Evolutionary conservation across 2,329 filamentous ascomycete genomes (phyloP).

Genomic region (Aspergillus fijiensis): DNA sequence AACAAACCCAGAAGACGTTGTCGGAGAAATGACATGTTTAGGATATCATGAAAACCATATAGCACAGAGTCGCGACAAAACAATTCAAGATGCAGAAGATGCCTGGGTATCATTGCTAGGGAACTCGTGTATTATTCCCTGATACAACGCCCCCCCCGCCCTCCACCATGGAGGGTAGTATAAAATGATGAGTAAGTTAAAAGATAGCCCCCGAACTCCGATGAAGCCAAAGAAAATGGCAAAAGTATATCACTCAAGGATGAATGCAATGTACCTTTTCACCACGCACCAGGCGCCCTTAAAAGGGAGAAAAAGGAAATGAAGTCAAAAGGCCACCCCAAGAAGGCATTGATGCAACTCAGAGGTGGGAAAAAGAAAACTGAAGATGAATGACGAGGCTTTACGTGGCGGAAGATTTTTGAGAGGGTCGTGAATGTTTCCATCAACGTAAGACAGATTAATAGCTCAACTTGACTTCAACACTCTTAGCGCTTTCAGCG

Average conservation of each 20-base stretch:
- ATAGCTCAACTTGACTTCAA: conserved; percentile 56
- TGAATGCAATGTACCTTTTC: conserved; percentile 9
- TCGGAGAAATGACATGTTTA: conserved; percentile 14
- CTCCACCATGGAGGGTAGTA: not conserved
- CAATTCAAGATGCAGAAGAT: conserved; percentile 15
- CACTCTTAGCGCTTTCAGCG: conserved; percentile 21
- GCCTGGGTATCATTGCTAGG: conserved; percentile 43
- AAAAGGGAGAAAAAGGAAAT: not conserved
- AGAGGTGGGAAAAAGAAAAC: conserved; percentile 12
- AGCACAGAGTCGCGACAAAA: conserved; percentile 17
- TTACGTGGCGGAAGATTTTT: conserved; percentile 6
- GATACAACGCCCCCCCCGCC: conserved; percentile 33
- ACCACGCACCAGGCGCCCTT: conserved; percentile 23
- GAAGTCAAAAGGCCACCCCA: not conserved
- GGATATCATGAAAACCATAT: conserved; percentile 26
- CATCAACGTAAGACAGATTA: conserved; percentile 33
- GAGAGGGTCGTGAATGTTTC: conserved; percentile 12
- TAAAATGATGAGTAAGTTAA: conserved; percentile 5
- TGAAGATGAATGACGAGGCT: conserved; percentile 13
- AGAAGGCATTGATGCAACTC: not conserved
- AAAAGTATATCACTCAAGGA: conserved; percentile 3
- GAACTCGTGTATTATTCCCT: conserved; percentile 44
- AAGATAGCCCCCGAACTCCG: conserved; percentile 16
- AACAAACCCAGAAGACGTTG: conserved; percentile 7
- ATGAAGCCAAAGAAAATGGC: conserved; percentile 9